These are phyloP conservation scores for Aschersonia sp. DNA, from an alignment of 2,329 filamentous ascomycete species.

Conservation along the genomic window DNA sequence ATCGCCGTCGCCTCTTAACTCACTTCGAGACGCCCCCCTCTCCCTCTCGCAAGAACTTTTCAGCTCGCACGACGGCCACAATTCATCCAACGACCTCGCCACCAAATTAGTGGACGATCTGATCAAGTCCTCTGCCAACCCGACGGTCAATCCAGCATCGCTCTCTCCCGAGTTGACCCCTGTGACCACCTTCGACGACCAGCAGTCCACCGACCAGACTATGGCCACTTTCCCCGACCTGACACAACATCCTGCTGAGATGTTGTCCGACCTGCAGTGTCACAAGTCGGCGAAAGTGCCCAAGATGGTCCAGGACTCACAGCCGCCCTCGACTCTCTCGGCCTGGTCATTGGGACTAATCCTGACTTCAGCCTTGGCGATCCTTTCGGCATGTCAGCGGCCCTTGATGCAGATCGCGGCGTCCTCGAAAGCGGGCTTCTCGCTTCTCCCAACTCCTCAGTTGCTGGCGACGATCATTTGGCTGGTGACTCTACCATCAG, in stretches of 20 bases:
- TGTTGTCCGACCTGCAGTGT: conserved; percentile 99
- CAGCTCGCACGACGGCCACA: conserved; percentile 26
- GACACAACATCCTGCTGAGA: conserved; percentile 99
- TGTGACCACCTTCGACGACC: conserved; percentile 22
- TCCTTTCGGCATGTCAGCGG: conserved; percentile 54
- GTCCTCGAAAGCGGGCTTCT: conserved; percentile 64
- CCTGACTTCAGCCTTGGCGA: conserved; percentile 52
- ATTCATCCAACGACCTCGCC: conserved; percentile 13
- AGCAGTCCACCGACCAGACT: conserved; percentile 11
- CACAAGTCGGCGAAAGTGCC: conserved; percentile 69
- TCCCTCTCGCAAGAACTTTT: conserved; percentile 48
- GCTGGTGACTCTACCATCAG: conserved; percentile 41
- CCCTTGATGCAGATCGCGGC: conserved; percentile 60
- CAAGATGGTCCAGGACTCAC: conserved; percentile 28
- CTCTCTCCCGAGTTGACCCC: conserved; percentile 43
- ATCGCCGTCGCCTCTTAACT: conserved; percentile 26
- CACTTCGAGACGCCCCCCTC: conserved; percentile 30
- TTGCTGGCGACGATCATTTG: conserved; percentile 55
- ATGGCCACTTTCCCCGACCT: conserved; percentile 53
- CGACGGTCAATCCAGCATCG: conserved; percentile 46
- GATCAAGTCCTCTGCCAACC: conserved; percentile 21
- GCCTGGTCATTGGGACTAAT: conserved; percentile 43
- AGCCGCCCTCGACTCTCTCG: conserved; percentile 24
- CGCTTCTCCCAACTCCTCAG: conserved; percentile 55
- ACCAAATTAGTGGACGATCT: conserved; percentile 28